These are phyloP conservation scores for Trypanosoma scelopori DNA, from an alignment of 208 protist species.

Conservation along the genomic window DNA sequence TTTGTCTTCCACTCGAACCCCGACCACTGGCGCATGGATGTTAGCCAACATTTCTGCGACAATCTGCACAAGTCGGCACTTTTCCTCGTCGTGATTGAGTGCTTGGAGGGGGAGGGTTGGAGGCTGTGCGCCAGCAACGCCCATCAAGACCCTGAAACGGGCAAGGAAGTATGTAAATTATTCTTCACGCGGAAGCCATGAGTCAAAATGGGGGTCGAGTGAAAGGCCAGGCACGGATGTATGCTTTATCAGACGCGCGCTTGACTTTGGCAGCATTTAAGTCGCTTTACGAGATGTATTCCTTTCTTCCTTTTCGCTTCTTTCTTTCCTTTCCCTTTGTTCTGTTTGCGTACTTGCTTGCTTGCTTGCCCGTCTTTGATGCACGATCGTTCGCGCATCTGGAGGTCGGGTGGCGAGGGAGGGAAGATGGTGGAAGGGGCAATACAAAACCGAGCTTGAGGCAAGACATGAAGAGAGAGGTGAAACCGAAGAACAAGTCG, in stretches of 20 bases:
- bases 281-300: conserved; percentile 1
- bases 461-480: too few species aligned
- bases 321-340: too few species aligned
- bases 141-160: conserved; percentile 37
- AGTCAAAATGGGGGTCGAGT: background rate
- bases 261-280: background rate
- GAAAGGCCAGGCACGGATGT: conserved; percentile 1
- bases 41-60: conserved; percentile 91
- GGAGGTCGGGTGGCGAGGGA: too few species aligned
- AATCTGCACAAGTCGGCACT: conserved; percentile 86
- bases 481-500: too few species aligned
- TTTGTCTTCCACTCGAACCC: conserved; percentile 78
- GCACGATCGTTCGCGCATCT: too few species aligned
- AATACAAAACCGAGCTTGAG: too few species aligned
- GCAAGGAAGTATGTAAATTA: conserved; percentile 76
- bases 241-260: conserved; percentile 5
- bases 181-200: conserved; percentile 69
- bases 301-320: conserved; percentile 20
- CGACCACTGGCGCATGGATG: conserved; percentile 88
- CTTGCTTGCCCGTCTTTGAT: conserved; percentile 6
- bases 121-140: conserved; percentile 73
- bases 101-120: conserved; percentile 87
- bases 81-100: conserved; percentile 75
- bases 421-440: too few species aligned
- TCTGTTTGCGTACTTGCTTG: conserved; percentile 10